Percentiles rank a stretch among this genome's conserved stretches.
Conservation (phyloP, 768 basidiomycete species). For the Lactarius sanguifluus region DNA sequence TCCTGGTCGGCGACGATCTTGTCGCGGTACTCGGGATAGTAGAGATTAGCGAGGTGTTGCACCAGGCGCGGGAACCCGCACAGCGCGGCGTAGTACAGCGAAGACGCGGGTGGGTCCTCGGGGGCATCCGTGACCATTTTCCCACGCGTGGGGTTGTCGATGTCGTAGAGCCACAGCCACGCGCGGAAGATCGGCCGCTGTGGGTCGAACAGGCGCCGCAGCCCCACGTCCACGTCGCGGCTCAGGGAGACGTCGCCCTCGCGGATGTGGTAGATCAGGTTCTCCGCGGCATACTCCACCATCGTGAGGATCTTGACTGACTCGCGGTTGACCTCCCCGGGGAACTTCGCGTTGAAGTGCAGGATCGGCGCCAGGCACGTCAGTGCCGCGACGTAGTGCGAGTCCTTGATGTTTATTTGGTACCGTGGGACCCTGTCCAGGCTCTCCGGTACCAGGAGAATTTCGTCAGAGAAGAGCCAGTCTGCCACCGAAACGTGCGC, state of each 20-base stretch:
- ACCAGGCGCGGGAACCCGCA: conserved; percentile 17
- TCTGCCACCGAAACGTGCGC: conserved; percentile 16
- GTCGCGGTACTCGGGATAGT: not conserved
- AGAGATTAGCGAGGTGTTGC: conserved; percentile 7
- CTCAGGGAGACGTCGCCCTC: not conserved
- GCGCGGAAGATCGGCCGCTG: conserved; percentile 9
- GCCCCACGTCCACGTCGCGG: conserved; percentile 11
- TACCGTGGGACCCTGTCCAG: conserved; percentile 13
- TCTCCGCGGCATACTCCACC: conserved; percentile 14
- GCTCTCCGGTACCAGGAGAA: not conserved
- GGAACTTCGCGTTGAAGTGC: conserved; percentile 18
- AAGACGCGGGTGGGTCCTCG: not conserved
- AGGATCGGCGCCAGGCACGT: conserved; percentile 21
- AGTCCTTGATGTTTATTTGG: conserved; percentile 6
- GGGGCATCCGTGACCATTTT: conserved; percentile 12
- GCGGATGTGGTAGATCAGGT: conserved; percentile 16
- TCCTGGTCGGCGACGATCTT: not conserved
- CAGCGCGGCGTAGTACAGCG: conserved; percentile 21
- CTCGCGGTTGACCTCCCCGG: conserved; percentile 8
- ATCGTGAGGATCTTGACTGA: conserved; percentile 23
- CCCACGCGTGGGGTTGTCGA: conserved; percentile 16
- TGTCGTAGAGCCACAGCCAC: conserved; percentile 23
- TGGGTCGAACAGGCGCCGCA: conserved; percentile 19
- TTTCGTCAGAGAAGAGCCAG: conserved; percentile 15
- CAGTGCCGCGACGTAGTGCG: conserved; percentile 14